Evolutionary conservation across 768 basidiomycete species (phyloP), one percentile per base, ranked within the genome.

Genomic region (Mycena leptocephala): DNA sequence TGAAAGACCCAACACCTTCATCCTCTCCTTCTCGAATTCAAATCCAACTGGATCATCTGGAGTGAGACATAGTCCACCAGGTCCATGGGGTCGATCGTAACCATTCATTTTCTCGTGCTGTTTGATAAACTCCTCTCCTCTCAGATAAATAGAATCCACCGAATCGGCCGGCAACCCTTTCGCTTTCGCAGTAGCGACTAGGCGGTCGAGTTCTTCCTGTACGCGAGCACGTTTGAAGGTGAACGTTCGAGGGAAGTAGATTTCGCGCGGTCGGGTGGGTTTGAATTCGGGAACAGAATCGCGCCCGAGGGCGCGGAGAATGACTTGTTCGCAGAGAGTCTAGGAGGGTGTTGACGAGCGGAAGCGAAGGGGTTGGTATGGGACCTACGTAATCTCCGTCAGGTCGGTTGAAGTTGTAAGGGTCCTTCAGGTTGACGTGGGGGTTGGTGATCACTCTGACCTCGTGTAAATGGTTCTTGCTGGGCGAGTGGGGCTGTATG

Each of bases 11-110:
- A 72, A 72, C 37, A 72, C 63, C 64, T 58, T 65, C 71, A 72
- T 72, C 55, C 71, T 72, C 65, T 75, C 74, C 74, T 58, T 64
- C 68, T 75, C 74, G 65, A 75, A 74, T 59, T 75, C 67, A 61
- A 33, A 16, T 63, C 74, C 74, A 55, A 74, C 43, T 51, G 73
- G 73, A 74, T 74, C 73, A 37, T 74, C 58, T 48, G 73, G 73
- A 68, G 33, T 74, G 43, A 74, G 41, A 74, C 73, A 74, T 48
- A 74, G 46, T 51, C 73, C 73, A 35, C 73, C 73, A 16, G 73
- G 73, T 48, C 73, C 73, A 68, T 74, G 73, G 55, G 73, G 73
- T 51, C 73, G 73, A 74, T 74, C 73, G 26, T 74, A 68, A 46
- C 73, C 73, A 61, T 74, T 74, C 73, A 56, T 61, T 59, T 46